Evolutionary conservation across 805 yeast species (phyloP).

Genomic region (Candida verbasci): DNA sequence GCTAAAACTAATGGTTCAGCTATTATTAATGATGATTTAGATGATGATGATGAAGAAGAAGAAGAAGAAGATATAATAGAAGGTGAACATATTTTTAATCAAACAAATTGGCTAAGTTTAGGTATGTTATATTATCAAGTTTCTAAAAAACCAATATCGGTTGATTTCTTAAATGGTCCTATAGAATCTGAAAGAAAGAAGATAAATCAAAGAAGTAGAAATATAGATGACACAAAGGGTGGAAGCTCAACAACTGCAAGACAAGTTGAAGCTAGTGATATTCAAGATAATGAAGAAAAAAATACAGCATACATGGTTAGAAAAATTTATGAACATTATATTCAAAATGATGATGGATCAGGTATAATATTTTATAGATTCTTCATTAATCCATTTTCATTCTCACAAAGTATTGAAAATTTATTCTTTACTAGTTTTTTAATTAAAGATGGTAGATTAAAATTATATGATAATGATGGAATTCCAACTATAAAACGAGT

Average conservation of each 20-base stretch:
- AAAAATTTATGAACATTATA: conserved; percentile 42
- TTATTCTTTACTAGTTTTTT: conserved; percentile 79
- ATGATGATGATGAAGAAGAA: conserved; percentile 15
- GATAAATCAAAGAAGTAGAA: conserved; percentile 26
- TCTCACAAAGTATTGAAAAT: conserved; percentile 77
- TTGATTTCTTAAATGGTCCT: conserved; percentile 70
- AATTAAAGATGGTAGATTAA: conserved; percentile 65
- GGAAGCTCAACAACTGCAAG: conserved; percentile 48
- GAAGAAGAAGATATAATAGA: conserved; percentile 11
- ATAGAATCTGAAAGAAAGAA: conserved; percentile 54
- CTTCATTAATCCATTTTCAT: conserved; percentile 71
- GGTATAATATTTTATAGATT: conserved; percentile 58
- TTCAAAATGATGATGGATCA: conserved; percentile 16
- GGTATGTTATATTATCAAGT: conserved; percentile 49
- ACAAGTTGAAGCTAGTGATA: conserved; percentile 47
- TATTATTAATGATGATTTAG: conserved; percentile 11
- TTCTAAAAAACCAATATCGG: conserved; percentile 44
- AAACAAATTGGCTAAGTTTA: conserved; percentile 55
- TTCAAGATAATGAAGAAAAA: conserved; percentile 46
- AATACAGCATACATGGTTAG: conserved; percentile 66
- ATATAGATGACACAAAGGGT: conserved; percentile 40
- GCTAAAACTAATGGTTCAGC: conserved; percentile 14
- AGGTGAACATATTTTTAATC: conserved; percentile 31
- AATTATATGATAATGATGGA: conserved; percentile 43
- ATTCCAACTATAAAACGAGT: conserved; percentile 41